These are phyloP conservation scores for Fusarium nygamai DNA, from an alignment of 2,329 filamentous ascomycete species.

Conservation along the genomic window DNA sequence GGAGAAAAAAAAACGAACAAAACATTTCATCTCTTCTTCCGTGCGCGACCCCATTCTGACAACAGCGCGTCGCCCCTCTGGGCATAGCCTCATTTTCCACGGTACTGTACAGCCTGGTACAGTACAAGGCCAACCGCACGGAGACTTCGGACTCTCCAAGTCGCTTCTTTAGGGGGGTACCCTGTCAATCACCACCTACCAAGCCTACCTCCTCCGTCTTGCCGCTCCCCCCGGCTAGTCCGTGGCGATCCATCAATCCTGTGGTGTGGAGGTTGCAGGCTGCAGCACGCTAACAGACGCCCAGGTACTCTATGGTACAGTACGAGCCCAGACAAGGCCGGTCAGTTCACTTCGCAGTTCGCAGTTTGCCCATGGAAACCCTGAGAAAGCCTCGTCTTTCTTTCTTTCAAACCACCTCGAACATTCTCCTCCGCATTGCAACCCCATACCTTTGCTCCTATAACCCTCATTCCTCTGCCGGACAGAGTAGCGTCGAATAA, in stretches of 20 bases:
- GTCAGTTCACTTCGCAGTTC: constrained; percentile 11
- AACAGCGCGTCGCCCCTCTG: constrained; percentile 16
- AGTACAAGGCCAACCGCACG: constrained; percentile 20
- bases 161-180: constrained; percentile 23
- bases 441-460: constrained; percentile 5
- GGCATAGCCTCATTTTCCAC: constrained; percentile 30
- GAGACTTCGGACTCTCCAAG: constrained; percentile 27
- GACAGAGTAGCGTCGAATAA: constrained; percentile 43
- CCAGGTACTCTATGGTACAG: constrained; percentile 34
- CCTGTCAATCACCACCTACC: constrained; percentile 32
- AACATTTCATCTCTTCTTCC: constrained; percentile 16
- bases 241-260: constrained; percentile 37
- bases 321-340: constrained; percentile 24
- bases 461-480: constrained; percentile 38
- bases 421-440: constrained; percentile 18
- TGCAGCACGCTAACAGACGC: constrained; percentile 27
- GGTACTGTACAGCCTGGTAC: constrained; percentile 15
- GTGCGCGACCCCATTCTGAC: constrained; percentile 29
- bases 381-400: constrained; percentile 29
- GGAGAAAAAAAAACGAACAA: background rate
- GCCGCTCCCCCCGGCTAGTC: constrained; percentile 38
- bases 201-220: constrained; percentile 9
- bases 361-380: constrained; percentile 30
- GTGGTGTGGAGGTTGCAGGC: constrained; percentile 41
- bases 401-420: constrained; percentile 28